Evolutionary conservation across 139 green algal genomes (phyloP).

Genomic region (Coccomyxa sp.): DNA sequence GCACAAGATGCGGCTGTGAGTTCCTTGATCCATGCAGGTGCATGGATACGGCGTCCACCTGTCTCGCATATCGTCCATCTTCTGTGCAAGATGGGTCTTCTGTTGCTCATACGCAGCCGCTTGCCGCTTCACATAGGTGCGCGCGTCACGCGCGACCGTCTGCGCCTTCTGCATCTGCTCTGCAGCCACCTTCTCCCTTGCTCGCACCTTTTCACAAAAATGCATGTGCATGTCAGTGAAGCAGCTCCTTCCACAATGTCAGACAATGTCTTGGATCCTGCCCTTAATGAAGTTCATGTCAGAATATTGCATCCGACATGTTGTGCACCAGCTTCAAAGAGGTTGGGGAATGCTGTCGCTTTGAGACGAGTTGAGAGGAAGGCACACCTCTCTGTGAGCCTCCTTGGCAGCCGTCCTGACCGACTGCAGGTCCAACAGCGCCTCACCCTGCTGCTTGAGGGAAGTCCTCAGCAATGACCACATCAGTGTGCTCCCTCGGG

Average conservation of each 20-base stretch:
- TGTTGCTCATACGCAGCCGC: background rate
- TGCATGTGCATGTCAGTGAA: too few species aligned
- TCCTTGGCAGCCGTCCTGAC: background rate
- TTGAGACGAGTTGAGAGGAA: too few species aligned
- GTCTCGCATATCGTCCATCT: background rate
- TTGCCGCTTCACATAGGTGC: background rate
- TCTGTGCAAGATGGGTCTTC: background rate
- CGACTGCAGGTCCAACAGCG: background rate
- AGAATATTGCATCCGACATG: too few species aligned
- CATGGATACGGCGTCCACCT: background rate
- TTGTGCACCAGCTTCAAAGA: too few species aligned
- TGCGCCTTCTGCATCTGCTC: conserved; percentile 1
- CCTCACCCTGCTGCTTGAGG: background rate
- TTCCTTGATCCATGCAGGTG: too few species aligned
- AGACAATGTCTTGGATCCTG: too few species aligned
- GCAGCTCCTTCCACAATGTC: too few species aligned
- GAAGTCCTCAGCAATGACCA: background rate
- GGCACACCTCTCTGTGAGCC: background rate
- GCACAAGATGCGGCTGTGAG: too few species aligned
- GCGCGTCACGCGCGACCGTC: background rate
- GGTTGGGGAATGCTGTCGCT: too few species aligned
- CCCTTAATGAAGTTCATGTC: too few species aligned
- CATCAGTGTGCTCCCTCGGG: background rate
- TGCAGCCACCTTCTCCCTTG: background rate
- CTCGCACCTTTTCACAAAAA: too few species aligned